Evolutionary conservation across 2,329 filamentous ascomycete genomes (phyloP), one percentile per base, ranked within the genome.

Genomic region (Botrytis squamosa): DNA sequence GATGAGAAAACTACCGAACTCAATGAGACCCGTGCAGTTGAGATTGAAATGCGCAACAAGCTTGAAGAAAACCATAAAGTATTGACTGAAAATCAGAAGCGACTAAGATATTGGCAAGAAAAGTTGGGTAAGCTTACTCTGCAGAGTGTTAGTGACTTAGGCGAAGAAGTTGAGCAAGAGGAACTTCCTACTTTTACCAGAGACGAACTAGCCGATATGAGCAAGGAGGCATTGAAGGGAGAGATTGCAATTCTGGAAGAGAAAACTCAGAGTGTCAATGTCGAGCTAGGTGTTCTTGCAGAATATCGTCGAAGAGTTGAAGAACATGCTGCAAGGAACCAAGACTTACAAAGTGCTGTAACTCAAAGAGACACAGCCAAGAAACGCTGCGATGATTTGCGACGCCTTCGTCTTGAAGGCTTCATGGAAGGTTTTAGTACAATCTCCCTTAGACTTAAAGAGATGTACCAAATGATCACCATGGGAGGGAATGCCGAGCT

Each of bases 391-490:
- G 95, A 98, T 80, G 94, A 98, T 77, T 90, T 99, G 70, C 93
- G 96, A 20, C 92, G 94, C 22, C 86, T 97, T 68, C 93, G 96
- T 44, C 87, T 98, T 12, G 95, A 98, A 79, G 95, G 96, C 52
- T 99, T 99, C 88, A 98, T 98, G 95, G 94, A 97, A 81, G 96
- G 97, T 57, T 98, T 99, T 85, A 92, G 92, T 80, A 92, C 90
- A 76, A 99, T 99, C 83, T 98, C 95, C 1, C 87, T 98, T 38
- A 92, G 95, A 0, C 87, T 99, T 64, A 99, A 99, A 85, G 96
- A 99, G 81, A 99, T 99, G 96, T 99, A 99, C 84, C 96, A 99
- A 82, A 98, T 99, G 95, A 99, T 99, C 82, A 99, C 96, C 36
- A 98, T 99, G 94, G 96, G 96, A 75, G 96, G 96, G 73, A 99